Conservation (phyloP, 2,329 filamentous ascomycete genomes). For the Botrytis squamosa region DNA sequence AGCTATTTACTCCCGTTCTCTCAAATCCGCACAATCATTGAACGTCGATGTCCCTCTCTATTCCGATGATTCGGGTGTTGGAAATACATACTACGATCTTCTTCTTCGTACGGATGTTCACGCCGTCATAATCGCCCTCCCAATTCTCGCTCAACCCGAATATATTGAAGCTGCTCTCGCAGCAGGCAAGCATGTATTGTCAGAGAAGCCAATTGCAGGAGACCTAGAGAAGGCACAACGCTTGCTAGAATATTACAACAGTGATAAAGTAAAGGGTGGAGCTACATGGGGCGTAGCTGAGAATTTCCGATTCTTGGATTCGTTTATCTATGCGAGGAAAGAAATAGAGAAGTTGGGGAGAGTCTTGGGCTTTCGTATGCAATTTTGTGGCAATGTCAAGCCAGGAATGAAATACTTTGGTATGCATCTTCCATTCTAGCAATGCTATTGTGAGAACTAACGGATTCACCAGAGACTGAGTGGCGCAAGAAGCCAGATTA, state of each 20-base stretch:
- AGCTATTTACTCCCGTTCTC: conserved; percentile 40
- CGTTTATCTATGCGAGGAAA: conserved; percentile 51
- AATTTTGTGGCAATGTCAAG: conserved; percentile 47
- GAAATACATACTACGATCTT: conserved; percentile 46
- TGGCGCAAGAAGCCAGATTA: conserved; percentile 69
- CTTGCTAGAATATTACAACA: conserved; percentile 49
- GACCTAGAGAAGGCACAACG: conserved; percentile 48
- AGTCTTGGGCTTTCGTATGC: conserved; percentile 53
- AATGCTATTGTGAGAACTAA: not conserved
- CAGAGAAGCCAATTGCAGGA: conserved; percentile 54
- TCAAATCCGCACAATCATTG: conserved; percentile 37
- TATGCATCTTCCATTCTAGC: not conserved
- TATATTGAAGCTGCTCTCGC: conserved; percentile 50
- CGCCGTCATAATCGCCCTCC: conserved; percentile 46
- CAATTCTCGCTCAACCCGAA: conserved; percentile 49
- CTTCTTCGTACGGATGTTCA: conserved; percentile 38
- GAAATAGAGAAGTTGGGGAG: conserved; percentile 53
- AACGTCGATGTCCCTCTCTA: conserved; percentile 45
- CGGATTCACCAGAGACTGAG: conserved; percentile 42
- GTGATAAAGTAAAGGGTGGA: conserved; percentile 39
- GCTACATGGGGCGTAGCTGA: conserved; percentile 64
- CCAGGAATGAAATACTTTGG: conserved; percentile 48
- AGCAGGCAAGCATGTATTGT: conserved; percentile 54
- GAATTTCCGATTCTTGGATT: conserved; percentile 66
- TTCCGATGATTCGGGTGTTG: conserved; percentile 37